A percentile compares a stretch with the other conserved stretches of the same genome.
Conservation (phyloP, 192 early-diverging fungal genomes). For the Gryganskiella cystojenkinii region DNA sequence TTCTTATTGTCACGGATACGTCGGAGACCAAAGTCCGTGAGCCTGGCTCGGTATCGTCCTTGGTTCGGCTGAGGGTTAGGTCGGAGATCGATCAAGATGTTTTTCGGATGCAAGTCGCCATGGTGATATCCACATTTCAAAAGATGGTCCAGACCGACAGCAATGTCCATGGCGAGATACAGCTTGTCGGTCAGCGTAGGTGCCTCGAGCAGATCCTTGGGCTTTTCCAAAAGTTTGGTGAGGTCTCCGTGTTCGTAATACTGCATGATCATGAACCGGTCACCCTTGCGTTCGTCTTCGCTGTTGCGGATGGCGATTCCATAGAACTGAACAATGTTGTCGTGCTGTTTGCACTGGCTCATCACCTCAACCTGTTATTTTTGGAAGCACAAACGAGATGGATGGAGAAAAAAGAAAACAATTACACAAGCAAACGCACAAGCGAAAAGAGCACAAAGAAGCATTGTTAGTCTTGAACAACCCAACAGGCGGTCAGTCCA, state of each 20-base stretch:
- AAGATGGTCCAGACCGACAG: slow-evolving; percentile 36
- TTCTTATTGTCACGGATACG: slow-evolving; percentile 36
- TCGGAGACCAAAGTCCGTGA: slow-evolving; percentile 48
- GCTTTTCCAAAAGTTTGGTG: slow-evolving; percentile 18
- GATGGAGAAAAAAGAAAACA: neutral
- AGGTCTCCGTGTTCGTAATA: slow-evolving; percentile 42
- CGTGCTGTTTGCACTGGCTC: slow-evolving; percentile 41
- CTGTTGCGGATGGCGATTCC: slow-evolving; percentile 37
- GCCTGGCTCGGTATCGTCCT: slow-evolving; percentile 34
- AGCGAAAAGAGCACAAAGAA: neutral
- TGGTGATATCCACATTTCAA: slow-evolving; percentile 46
- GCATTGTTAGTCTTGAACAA: neutral
- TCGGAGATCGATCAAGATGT: slow-evolving; percentile 39
- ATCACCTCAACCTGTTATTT: slow-evolving; percentile 39
- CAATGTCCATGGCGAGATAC: slow-evolving; percentile 43
- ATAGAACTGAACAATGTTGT: slow-evolving; percentile 46
- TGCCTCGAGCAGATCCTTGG: slow-evolving; percentile 10
- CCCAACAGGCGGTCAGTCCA: neutral
- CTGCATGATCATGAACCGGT: slow-evolving; percentile 50
- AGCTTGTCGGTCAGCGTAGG: slow-evolving; percentile 32
- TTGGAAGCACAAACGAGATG: neutral
- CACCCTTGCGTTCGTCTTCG: slow-evolving; percentile 29
- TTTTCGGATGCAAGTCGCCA: slow-evolving; percentile 48
- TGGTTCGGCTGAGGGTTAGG: slow-evolving; percentile 10
- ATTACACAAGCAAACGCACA: neutral